Evolutionary conservation across 2,329 filamentous ascomycete genomes (phyloP).

Genomic region (Cordyceps militaris): DNA sequence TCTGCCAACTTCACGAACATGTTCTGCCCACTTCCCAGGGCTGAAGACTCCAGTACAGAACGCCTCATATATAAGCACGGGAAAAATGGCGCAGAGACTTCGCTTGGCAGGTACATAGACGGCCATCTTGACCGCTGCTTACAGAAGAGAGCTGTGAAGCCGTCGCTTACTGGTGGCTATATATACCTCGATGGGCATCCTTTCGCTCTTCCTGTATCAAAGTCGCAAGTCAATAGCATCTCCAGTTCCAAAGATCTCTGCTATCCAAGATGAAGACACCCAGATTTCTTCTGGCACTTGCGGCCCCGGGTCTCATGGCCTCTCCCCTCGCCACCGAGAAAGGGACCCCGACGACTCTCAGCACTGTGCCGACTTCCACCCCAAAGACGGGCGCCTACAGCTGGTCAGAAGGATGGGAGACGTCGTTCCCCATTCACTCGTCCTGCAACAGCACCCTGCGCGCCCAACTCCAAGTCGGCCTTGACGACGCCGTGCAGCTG

Average conservation of each 20-base stretch:
- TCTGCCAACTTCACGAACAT: background rate
- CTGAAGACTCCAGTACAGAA: background rate
- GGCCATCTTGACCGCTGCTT: background rate
- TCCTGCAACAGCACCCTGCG: slow-evolving; percentile 60
- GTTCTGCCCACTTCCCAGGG: background rate
- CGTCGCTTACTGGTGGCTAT: background rate
- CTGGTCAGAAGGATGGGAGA: slow-evolving; percentile 28
- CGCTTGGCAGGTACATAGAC: background rate
- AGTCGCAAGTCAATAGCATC: background rate
- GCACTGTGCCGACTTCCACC: slow-evolving; percentile 14
- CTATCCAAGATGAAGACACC: background rate
- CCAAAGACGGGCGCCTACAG: slow-evolving; percentile 22
- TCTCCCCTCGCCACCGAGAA: background rate
- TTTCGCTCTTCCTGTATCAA: background rate
- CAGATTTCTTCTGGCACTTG: background rate
- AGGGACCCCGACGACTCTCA: slow-evolving; percentile 17
- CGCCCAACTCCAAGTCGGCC: slow-evolving; percentile 45
- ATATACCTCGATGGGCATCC: background rate
- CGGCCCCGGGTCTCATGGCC: background rate
- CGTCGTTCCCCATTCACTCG: slow-evolving; percentile 46
- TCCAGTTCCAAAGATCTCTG: background rate
- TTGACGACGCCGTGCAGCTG: slow-evolving; percentile 52
- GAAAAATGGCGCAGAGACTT: background rate
- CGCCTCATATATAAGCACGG: background rate
- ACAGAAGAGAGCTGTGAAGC: background rate